A percentile compares a stretch with the other conserved stretches of the same genome.
Conservation (phyloP, 805 yeast species). For the Lipomyces oligophaga region DNA sequence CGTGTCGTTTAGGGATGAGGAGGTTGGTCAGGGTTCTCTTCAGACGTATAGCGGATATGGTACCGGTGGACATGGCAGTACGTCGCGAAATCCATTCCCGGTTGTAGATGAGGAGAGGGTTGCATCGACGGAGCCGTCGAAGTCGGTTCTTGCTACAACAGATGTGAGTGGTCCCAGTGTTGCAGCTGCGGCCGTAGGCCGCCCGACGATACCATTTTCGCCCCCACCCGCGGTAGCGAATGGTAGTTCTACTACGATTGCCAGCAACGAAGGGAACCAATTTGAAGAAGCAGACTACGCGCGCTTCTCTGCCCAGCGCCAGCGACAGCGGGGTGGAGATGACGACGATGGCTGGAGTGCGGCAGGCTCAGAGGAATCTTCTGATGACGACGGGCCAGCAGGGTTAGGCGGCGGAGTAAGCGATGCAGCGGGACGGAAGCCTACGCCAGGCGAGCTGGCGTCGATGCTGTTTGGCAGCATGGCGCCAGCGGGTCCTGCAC, state of each 20-base stretch:
- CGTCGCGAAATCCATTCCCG: conserved; percentile 25
- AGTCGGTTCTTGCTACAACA: conserved; percentile 1
- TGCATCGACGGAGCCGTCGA: background rate
- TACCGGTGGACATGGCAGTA: no score
- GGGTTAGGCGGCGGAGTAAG: background rate
- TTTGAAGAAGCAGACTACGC: conserved; percentile 23
- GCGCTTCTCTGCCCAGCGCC: conserved; percentile 35
- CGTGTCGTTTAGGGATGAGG: no score
- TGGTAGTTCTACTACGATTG: background rate
- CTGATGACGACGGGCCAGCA: conserved; percentile 34
- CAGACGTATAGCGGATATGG: no score
- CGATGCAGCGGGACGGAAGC: conserved; percentile 34
- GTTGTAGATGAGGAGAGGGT: conserved; percentile 8
- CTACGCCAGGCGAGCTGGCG: conserved; percentile 40
- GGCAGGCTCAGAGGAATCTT: conserved; percentile 27
- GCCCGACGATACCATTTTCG: background rate
- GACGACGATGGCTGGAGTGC: conserved; percentile 39
- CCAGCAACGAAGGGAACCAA: background rate
- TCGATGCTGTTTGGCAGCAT: conserved; percentile 43
- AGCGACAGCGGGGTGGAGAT: conserved; percentile 36
- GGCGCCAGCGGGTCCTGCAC: conserved; percentile 32
- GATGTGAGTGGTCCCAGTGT: no score
- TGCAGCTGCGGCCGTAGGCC: conserved; percentile 6
- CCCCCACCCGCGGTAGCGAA: conserved; percentile 6
- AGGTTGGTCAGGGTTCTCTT: no score